These are phyloP conservation scores for Saturnispora saitoi DNA, from an alignment of 805 yeast species.

Conservation along the genomic window DNA sequence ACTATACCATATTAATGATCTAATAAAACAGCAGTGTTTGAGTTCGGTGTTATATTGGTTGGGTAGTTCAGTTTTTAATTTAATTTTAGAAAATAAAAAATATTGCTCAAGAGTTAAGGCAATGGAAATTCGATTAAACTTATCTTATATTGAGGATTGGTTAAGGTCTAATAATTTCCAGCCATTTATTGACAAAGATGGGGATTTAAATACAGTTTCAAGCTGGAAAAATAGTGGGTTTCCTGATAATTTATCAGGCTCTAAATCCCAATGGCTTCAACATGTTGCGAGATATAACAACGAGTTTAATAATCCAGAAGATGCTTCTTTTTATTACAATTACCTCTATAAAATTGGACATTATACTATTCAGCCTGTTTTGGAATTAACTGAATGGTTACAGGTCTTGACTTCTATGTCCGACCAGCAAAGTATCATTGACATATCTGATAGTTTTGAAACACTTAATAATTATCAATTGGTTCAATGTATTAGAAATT, in stretches of 20 bases:
- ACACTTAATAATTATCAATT: constrained; percentile 62
- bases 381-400: constrained; percentile 81
- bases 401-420: constrained; percentile 69
- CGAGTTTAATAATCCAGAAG: constrained; percentile 33
- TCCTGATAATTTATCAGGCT: constrained; percentile 27
- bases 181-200: constrained; percentile 29
- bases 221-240: constrained; percentile 18
- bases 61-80: constrained; percentile 63
- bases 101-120: constrained; percentile 77
- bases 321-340: constrained; percentile 53
- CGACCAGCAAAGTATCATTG: constrained; percentile 46
- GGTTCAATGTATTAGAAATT: constrained; percentile 59
- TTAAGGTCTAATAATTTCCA: constrained; percentile 57
- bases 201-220: constrained; percentile 17
- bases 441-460: constrained; percentile 45
- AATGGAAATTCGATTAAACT: constrained; percentile 77
- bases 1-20: constrained; percentile 69
- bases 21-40: constrained; percentile 69
- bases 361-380: constrained; percentile 58
- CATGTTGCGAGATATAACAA: constrained; percentile 26
- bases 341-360: constrained; percentile 59
- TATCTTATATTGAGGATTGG: constrained; percentile 92
- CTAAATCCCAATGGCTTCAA: constrained; percentile 17
- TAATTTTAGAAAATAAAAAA: constrained; percentile 56
- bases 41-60: constrained; percentile 75